Evolutionary conservation across 2,329 filamentous ascomycete genomes (phyloP).

Genomic region (Pseudogymnoascus sp.): DNA sequence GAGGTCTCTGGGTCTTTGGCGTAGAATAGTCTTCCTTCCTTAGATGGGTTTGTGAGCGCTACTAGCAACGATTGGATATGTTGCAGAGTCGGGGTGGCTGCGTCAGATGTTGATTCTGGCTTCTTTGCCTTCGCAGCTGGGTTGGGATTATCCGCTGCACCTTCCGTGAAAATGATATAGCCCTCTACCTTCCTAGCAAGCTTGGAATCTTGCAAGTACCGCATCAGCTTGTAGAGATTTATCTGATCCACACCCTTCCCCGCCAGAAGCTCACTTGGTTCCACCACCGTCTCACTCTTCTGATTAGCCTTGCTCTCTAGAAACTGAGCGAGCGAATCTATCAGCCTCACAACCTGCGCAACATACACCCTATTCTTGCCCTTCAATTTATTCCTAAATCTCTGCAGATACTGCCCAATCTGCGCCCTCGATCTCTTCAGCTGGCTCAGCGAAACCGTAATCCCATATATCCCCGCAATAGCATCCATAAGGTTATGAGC

Average conservation of each 20-base stretch:
- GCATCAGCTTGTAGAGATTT: conserved; percentile 81
- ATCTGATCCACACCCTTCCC: conserved; percentile 91
- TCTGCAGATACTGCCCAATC: conserved; percentile 74
- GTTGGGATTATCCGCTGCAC: conserved; percentile 16
- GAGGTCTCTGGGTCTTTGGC: conserved; percentile 33
- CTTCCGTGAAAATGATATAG: conserved; percentile 60
- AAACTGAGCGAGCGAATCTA: conserved; percentile 70
- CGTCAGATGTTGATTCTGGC: conserved; percentile 13
- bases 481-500: conserved; percentile 98
- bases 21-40: conserved; percentile 60
- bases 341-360: conserved; percentile 74
- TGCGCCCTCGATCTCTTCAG: conserved; percentile 66
- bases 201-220: conserved; percentile 86
- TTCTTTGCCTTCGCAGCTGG: conserved; percentile 19
- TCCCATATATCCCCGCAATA: conserved; percentile 77
- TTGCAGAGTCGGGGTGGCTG: conserved; percentile 29
- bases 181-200: conserved; percentile 91
- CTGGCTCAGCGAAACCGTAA: conserved; percentile 66
- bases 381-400: conserved; percentile 81
- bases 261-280: conserved; percentile 64
- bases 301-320: conserved; percentile 44
- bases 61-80: conserved; percentile 64
- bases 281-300: conserved; percentile 58
- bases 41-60: conserved; percentile 78
- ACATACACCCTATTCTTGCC: conserved; percentile 89